These are phyloP conservation scores for Calycina marina DNA, from an alignment of 2,329 filamentous ascomycete species.

Conservation along the genomic window DNA sequence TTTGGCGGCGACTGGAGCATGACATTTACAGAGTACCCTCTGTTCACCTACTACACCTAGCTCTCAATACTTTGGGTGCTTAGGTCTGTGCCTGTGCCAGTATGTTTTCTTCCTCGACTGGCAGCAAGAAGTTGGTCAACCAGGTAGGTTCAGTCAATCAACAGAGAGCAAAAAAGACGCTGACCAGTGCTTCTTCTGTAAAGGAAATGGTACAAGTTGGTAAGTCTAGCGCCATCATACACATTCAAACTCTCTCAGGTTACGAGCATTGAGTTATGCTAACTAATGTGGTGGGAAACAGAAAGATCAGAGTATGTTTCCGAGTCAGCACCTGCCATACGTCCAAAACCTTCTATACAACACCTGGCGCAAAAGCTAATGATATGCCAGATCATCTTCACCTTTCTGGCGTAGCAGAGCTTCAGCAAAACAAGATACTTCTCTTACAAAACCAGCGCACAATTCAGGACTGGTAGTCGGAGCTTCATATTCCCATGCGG, in stretches of 20 bases:
- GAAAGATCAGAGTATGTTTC: conserved; percentile 51
- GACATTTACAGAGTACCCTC: no score
- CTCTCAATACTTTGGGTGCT: no score
- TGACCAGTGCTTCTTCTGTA: conserved; percentile 16
- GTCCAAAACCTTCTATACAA: no score
- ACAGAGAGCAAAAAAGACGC: conserved; percentile 6
- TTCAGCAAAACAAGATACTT: conserved; percentile 38
- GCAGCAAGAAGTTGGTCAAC: conserved; percentile 55
- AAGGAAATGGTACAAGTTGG: conserved; percentile 99
- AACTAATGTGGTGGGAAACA: conserved; percentile 18
- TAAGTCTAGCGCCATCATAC: conserved; percentile 38
- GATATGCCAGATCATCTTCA: conserved; percentile 63
- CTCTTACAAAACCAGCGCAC: conserved; percentile 37
- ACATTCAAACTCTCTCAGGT: no score
- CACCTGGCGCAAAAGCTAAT: no score
- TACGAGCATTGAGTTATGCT: neutral
- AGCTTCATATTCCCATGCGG: conserved; percentile 90
- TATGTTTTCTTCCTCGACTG: conserved; percentile 51
- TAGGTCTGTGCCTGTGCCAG: conserved; percentile 4
- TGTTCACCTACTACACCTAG: no score
- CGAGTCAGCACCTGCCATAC: no score
- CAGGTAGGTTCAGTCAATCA: conserved; percentile 39
- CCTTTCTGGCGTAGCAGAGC: conserved; percentile 69
- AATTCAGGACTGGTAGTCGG: conserved; percentile 70
- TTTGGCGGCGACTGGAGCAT: no score